phyloP scores from a whole-genome alignment of 1,284 basidiomycete genomes.

The Grifola frondosa region DNA sequence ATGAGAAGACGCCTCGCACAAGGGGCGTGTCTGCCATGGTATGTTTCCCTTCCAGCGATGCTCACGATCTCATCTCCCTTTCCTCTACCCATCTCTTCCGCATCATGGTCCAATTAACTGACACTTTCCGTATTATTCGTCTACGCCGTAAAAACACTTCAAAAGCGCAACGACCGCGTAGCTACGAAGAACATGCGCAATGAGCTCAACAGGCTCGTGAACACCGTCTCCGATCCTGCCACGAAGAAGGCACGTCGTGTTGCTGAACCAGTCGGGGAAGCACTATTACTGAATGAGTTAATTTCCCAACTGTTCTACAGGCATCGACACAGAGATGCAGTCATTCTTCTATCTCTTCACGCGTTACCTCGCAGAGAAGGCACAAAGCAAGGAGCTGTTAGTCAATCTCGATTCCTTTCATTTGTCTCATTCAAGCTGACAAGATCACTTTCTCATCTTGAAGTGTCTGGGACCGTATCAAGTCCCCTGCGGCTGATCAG shows the following conservation, averaged over 20 bases:
- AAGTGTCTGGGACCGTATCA: conserved; percentile 96
- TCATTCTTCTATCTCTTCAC: conserved; percentile 99
- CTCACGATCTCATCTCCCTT: conserved; percentile 1
- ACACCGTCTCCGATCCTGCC: conserved; percentile 71
- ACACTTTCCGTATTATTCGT: conserved; percentile 15
- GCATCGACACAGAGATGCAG: conserved; percentile 98
- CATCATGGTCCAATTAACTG: conserved; percentile 16
- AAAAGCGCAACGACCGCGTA: conserved; percentile 96
- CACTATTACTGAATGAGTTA: neutral
- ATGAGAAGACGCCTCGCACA: conserved; percentile 28
- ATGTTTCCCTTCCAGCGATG: conserved; percentile 10
- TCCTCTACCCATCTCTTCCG: conserved; percentile 1
- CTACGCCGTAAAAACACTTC: conserved; percentile 67
- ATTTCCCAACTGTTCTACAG: conserved; percentile 45
- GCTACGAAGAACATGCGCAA: conserved; percentile 98
- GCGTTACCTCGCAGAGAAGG: conserved; percentile 92
- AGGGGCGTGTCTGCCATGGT: conserved; percentile 32
- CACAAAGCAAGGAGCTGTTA: conserved; percentile 90
- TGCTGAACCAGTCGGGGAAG: conserved; percentile 1
- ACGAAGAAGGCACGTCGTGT: conserved; percentile 73
- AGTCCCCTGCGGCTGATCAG: conserved; percentile 89
- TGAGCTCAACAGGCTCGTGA: conserved; percentile 92
- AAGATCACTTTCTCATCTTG: neutral
- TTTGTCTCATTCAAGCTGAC: neutral
- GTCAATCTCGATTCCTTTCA: conserved; percentile 16